Percentiles rank a stretch among this genome's conserved stretches.
phyloP scores from a whole-genome alignment of 2,329 filamentous ascomycete species.

The Purpureocillium takamizusanense region DNA sequence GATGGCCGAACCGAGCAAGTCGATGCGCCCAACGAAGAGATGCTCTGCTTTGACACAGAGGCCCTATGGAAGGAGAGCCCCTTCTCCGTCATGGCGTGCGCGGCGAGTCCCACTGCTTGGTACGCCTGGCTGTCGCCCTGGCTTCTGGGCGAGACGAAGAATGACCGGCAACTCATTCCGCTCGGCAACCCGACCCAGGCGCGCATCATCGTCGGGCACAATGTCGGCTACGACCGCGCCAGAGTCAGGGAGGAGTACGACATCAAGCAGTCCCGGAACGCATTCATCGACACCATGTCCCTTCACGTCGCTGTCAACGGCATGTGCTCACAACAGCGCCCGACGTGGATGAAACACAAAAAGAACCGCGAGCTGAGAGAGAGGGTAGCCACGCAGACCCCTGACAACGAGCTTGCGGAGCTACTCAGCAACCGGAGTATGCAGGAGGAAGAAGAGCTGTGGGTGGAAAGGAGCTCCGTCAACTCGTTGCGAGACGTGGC shows the following conservation, averaged over 20 bases:
- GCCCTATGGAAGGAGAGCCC: constrained; percentile 91
- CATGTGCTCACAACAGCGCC: constrained; percentile 94
- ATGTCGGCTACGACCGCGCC: constrained; percentile 89
- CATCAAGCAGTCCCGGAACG: constrained; percentile 71
- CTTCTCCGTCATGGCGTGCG: constrained; percentile 95
- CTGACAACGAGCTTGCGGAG: constrained; percentile 60
- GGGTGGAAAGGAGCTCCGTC: constrained; percentile 89
- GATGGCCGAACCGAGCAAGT: constrained; percentile 65
- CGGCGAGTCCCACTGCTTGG: constrained; percentile 82
- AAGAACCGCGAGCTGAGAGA: constrained; percentile 82
- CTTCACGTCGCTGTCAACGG: constrained; percentile 95
- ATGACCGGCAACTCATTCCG: constrained; percentile 74
- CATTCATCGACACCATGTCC: constrained; percentile 96
- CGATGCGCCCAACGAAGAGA: constrained; percentile 66
- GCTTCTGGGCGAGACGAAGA: constrained; percentile 74
- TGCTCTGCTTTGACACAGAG: constrained; percentile 92
- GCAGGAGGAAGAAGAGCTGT: constrained; percentile 88
- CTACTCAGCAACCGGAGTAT: constrained; percentile 60
- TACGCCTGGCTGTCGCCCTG: constrained; percentile 97
- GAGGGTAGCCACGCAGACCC: constrained; percentile 62
- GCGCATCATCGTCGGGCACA: constrained; percentile 84
- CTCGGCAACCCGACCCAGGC: constrained; percentile 67
- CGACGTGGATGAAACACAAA: constrained; percentile 94
- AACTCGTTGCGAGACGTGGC: constrained; percentile 94
- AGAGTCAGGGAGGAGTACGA: constrained; percentile 84